phyloP scores from a whole-genome alignment of 371 early-diverging fungal genomes.

The Actinomortierella wolfii region DNA sequence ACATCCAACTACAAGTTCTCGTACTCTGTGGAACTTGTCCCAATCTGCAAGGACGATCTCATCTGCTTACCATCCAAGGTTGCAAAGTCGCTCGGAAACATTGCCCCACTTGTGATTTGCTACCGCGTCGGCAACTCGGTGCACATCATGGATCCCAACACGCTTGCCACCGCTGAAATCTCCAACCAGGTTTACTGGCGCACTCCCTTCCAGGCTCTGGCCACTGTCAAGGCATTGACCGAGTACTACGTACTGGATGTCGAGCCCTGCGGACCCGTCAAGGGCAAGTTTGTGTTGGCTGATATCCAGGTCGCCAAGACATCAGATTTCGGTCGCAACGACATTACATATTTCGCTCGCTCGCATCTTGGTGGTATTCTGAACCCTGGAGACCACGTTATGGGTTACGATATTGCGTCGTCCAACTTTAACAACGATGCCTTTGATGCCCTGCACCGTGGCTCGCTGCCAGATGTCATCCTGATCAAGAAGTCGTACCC shows the following conservation, averaged over 20 bases:
- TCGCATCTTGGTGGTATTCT: slow-evolving; percentile 94
- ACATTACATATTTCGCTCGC: slow-evolving; percentile 83
- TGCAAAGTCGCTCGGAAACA: slow-evolving; percentile 84
- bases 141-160: slow-evolving; percentile 85
- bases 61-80: slow-evolving; percentile 87
- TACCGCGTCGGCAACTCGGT: slow-evolving; percentile 86
- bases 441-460: slow-evolving; percentile 70
- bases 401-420: slow-evolving; percentile 89
- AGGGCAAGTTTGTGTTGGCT: slow-evolving; percentile 77
- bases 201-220: slow-evolving; percentile 75
- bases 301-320: slow-evolving; percentile 80
- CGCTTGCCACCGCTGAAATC: slow-evolving; percentile 77
- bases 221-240: slow-evolving; percentile 73
- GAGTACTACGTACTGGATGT: slow-evolving; percentile 97
- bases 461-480: slow-evolving; percentile 82
- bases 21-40: slow-evolving; percentile 95
- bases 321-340: slow-evolving; percentile 86
- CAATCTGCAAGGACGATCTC: slow-evolving; percentile 98
- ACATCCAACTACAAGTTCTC: slow-evolving; percentile 97
- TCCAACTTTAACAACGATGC: slow-evolving; percentile 92
- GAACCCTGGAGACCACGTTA: slow-evolving; percentile 88
- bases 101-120: slow-evolving; percentile 83
- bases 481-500: slow-evolving; percentile 93
- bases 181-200: slow-evolving; percentile 84
- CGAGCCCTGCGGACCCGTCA: slow-evolving; percentile 75